Conservation (phyloP, 805 yeast species). For the Jamesozyma rosinii region DNA sequence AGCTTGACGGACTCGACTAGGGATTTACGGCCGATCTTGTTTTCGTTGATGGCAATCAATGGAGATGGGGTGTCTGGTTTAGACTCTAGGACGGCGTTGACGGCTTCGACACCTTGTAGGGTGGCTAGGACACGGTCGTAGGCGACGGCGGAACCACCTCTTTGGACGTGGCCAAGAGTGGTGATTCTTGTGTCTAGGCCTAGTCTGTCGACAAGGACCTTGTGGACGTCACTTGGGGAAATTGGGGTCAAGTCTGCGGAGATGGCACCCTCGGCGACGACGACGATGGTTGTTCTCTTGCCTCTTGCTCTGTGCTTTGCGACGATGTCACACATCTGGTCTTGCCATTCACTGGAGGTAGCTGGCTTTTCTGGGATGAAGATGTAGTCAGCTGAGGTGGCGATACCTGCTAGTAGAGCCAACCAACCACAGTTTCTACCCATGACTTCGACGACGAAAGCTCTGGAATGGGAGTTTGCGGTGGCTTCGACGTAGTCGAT, state of each 20-base stretch:
- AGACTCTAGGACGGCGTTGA: slow-evolving; percentile 58
- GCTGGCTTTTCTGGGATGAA: slow-evolving; percentile 78
- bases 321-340: slow-evolving; percentile 55
- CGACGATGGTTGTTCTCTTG: slow-evolving; percentile 67
- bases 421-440: slow-evolving; percentile 89
- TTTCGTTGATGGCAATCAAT: slow-evolving; percentile 64
- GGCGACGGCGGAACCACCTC: slow-evolving; percentile 79
- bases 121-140: slow-evolving; percentile 66
- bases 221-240: slow-evolving; percentile 53
- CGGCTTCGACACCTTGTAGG: slow-evolving; percentile 76
- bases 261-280: slow-evolving; percentile 81
- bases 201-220: slow-evolving; percentile 52
- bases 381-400: slow-evolving; percentile 72
- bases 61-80: slow-evolving; percentile 71
- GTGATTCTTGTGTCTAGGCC: slow-evolving; percentile 74
- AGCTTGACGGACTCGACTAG: slow-evolving; percentile 63
- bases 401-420: slow-evolving; percentile 70
- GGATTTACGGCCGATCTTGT: slow-evolving; percentile 58
- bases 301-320: slow-evolving; percentile 60
- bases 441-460: slow-evolving; percentile 80
- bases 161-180: slow-evolving; percentile 70
- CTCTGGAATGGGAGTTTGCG: slow-evolving; percentile 74
- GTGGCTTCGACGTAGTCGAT: slow-evolving; percentile 77
- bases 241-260: slow-evolving; percentile 60
- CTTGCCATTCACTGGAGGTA: slow-evolving; percentile 51